These are phyloP conservation scores for Trametes meyenii DNA, from an alignment of 768 basidiomycete genomes.

Conservation along the genomic window DNA sequence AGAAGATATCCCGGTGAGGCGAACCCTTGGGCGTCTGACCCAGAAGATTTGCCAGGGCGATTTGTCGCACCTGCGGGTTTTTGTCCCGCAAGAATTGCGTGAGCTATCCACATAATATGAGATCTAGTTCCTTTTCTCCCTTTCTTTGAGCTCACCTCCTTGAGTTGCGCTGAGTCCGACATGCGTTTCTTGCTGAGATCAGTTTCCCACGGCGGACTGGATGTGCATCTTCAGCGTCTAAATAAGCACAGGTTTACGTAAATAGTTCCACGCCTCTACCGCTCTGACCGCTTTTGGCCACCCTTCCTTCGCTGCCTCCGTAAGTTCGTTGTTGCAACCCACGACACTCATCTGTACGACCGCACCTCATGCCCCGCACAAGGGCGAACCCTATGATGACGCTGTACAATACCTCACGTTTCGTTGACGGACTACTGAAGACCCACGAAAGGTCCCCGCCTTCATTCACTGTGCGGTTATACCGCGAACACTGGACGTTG, in stretches of 20 bases:
- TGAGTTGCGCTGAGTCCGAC: slow-evolving; percentile 35
- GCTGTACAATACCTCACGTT: slow-evolving; percentile 74
- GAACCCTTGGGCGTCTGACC: slow-evolving; percentile 76
- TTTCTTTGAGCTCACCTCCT: slow-evolving; percentile 37
- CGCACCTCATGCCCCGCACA: too few relatives aligned
- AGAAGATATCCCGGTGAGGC: slow-evolving; percentile 75
- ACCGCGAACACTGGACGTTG: slow-evolving; percentile 80
- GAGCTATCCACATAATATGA: slow-evolving; percentile 48
- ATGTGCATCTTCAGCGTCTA: slow-evolving; percentile 7
- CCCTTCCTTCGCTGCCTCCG: not conserved
- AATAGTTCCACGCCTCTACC: slow-evolving; percentile 2
- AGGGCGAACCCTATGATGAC: slow-evolving; percentile 46
- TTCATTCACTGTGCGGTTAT: slow-evolving; percentile 78
- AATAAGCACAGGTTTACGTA: slow-evolving; percentile 23
- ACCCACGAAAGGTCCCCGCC: slow-evolving; percentile 58
- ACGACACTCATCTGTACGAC: not conserved
- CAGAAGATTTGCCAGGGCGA: slow-evolving; percentile 84
- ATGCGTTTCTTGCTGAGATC: slow-evolving; percentile 34
- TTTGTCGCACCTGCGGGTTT: slow-evolving; percentile 85
- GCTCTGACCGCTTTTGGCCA: slow-evolving; percentile 15
- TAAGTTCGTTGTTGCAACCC: not conserved
- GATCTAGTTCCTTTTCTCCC: not conserved
- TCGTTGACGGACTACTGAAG: slow-evolving; percentile 61
- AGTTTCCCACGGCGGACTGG: slow-evolving; percentile 24
- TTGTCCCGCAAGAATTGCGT: slow-evolving; percentile 82